Base-by-base conservation (phyloP, 2,329 filamentous ascomycete genomes). In the Neofusicoccum laricinum region DNA sequence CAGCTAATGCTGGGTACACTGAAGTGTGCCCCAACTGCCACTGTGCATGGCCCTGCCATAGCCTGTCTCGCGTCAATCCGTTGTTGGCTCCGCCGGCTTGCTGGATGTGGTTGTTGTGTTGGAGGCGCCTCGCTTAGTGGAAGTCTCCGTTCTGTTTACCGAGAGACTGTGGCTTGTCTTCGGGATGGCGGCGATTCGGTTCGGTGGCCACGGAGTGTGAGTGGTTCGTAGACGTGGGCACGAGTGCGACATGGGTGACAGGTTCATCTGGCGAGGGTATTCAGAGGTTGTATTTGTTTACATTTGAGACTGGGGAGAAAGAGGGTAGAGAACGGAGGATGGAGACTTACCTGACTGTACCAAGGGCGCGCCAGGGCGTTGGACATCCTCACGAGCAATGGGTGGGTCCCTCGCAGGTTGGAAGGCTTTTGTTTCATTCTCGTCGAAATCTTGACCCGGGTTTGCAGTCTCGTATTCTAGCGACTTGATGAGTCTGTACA, bases 381-480 rank as follows among this genome's bases (percentile, higher is more conserved):
- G 36, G 19, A 55, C 36, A 12, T 55, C 51, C 12, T 55, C 36
- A 12, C 19, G 19, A 3, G 51, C 41, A 15, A 2, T 5, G 3
- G 45, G 45, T 11, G 51, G 30, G 19, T 55, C 34, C 3, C 34
- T 36, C 11, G 10, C 32, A 19, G 51, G 51, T 17, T 55, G 51
- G 51, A 55, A 55, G 19, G 19, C 51, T 3, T 36, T 36, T 11
- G 17, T 36, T 40, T 55, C 51, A 15, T 55, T 40, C 21, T 77
- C 75, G 34, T 77, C 75, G 64, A 76, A 76, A 64, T 77, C 75
- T 65, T 77, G 75, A 0, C 75, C 75, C 0, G 76, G 76, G 50
- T 80, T 79, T 4, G 77, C 76, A 6, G 75, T 78, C 67, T 79
- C 70, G 53, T 79, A 79, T 58, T 79, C 77, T 5, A 77, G 71